Evolutionary conservation across 1,139 yeast genomes (phyloP).

Genomic region (Kodamaea sp.): DNA sequence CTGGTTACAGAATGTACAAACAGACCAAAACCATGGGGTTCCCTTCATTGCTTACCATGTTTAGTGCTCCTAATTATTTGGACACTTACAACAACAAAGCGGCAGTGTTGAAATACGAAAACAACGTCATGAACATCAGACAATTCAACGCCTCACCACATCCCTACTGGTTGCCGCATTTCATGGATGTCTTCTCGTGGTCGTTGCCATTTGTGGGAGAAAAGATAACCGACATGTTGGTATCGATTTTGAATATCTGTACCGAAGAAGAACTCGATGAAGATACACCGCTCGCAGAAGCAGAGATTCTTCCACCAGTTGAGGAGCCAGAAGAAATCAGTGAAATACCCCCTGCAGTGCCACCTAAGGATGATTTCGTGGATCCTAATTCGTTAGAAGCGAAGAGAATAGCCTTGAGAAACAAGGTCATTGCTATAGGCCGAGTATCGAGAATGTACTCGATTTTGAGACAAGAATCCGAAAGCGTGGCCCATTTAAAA

Average conservation of each 20-base stretch:
- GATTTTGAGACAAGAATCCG: constrained; percentile 86
- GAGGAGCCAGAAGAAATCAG: constrained; percentile 16
- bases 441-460: constrained; percentile 92
- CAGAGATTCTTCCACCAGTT: too few species aligned
- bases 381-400: constrained; percentile 32
- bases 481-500: constrained; percentile 80
- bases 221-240: constrained; percentile 89
- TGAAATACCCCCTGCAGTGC: constrained; percentile 6
- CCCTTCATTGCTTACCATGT: constrained; percentile 88
- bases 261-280: constrained; percentile 92
- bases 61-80: constrained; percentile 94
- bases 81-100: constrained; percentile 95
- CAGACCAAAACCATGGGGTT: constrained; percentile 87
- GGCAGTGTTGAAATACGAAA: constrained; percentile 88
- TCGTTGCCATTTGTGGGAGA: constrained; percentile 98
- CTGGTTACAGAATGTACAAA: constrained; percentile 93
- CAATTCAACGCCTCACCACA: constrained; percentile 93
- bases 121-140: constrained; percentile 91
- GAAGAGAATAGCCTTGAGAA: constrained; percentile 67
- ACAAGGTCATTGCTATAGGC: constrained; percentile 93
- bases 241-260: constrained; percentile 87
- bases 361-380: constrained; percentile 5
- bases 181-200: constrained; percentile 98
- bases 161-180: constrained; percentile 96
- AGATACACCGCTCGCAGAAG: constrained; percentile 52